Evolutionary conservation across 1,284 basidiomycete species (phyloP).

Genomic region (Mycena citricolor): DNA sequence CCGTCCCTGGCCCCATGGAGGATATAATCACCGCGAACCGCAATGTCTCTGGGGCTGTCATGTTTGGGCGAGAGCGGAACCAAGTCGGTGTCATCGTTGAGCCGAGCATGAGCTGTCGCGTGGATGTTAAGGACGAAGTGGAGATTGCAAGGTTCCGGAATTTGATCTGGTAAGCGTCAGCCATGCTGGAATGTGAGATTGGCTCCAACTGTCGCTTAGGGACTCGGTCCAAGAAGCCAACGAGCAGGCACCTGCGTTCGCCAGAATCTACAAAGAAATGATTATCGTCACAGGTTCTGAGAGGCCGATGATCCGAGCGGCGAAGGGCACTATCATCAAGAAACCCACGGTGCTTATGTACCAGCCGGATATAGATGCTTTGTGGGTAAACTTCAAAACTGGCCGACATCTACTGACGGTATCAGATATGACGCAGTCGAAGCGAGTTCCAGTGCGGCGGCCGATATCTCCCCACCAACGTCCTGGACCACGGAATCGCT

Average conservation of each 20-base stretch:
- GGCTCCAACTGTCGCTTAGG: conserved; percentile 21
- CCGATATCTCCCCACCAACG: conserved; percentile 20
- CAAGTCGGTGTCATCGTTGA: conserved; percentile 44
- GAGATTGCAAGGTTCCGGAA: conserved; percentile 33
- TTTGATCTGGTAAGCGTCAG: conserved; percentile 34
- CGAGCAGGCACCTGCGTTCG: conserved; percentile 34
- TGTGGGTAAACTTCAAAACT: conserved; percentile 28
- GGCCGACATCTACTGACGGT: background rate
- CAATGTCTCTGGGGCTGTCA: conserved; percentile 34
- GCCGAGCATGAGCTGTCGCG: conserved; percentile 28
- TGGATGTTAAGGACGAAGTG: conserved; percentile 31
- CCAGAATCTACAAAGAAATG: conserved; percentile 43
- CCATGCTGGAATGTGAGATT: background rate
- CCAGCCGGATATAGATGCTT: conserved; percentile 33
- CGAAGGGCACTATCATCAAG: conserved; percentile 39
- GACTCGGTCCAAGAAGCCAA: conserved; percentile 42
- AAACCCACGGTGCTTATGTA: conserved; percentile 36
- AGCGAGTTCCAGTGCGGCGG: background rate
- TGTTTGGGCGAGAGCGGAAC: conserved; percentile 38
- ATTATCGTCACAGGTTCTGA: conserved; percentile 32
- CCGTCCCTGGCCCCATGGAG: conserved; percentile 40
- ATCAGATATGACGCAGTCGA: conserved; percentile 21
- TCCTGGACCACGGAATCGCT: conserved; percentile 27
- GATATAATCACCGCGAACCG: conserved; percentile 33
- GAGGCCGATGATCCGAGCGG: conserved; percentile 37